A percentile compares a stretch with the other conserved stretches of the same genome.
Evolutionary conservation across 2,329 filamentous ascomycete genomes (phyloP).

Genomic region (Fusarium chlamydosporum): DNA sequence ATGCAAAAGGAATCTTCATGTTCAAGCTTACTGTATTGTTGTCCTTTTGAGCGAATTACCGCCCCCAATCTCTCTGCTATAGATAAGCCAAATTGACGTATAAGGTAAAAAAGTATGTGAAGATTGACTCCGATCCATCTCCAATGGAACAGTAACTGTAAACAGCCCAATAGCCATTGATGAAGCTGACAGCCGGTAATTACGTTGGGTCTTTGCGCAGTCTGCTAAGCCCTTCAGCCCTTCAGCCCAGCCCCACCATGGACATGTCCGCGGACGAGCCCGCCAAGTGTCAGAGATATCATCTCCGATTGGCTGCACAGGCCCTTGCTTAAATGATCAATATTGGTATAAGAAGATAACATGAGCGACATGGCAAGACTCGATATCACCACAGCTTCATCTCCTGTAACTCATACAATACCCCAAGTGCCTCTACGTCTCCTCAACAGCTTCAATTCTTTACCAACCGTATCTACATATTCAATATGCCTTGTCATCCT

Average conservation of each 20-base stretch:
- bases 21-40: neutral
- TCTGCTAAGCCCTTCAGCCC: slow-evolving; percentile 7
- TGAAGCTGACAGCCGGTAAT: neutral
- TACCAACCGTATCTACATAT: neutral
- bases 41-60: neutral
- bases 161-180: neutral
- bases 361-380: neutral
- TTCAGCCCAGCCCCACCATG: slow-evolving; percentile 29
- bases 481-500: slow-evolving; percentile 26
- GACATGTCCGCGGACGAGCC: slow-evolving; percentile 41
- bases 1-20: neutral
- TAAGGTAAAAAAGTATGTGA: neutral
- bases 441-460: no score
- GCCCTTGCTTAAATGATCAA: neutral
- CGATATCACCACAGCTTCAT: neutral
- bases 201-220: neutral
- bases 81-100: neutral
- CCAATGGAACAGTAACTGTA: neutral
- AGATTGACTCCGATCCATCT: neutral
- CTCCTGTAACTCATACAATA: accelerated
- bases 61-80: no score
- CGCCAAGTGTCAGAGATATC: neutral
- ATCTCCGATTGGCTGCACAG: slow-evolving; percentile 21
- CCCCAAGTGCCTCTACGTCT: neutral
- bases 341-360: slow-evolving; percentile 27